Evolutionary conservation across 768 basidiomycete genomes (phyloP), one percentile per base, ranked within the genome.

Genomic region (Tulasnella sp.): DNA sequence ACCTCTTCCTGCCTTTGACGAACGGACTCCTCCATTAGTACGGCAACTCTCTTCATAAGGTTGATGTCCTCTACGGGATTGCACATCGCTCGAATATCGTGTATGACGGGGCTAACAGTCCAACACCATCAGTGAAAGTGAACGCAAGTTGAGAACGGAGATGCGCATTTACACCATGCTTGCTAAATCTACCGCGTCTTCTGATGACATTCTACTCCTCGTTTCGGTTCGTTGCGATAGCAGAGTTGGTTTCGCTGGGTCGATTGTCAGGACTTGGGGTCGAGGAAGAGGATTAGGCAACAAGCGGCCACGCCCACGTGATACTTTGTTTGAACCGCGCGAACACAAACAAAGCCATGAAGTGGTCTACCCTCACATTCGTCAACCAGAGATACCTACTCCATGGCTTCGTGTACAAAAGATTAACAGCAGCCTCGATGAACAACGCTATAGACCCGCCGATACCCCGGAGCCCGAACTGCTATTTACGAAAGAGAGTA

Each of bases 1-100:
- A 44, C 72, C 28, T 80, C 79, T 34, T 80, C 79, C 48, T 54
- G 73, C 72, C 79, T 24, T 34, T 34, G 18, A 24, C 44, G 37
- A 73, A 46, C 42, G 14, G 72, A 75, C 46, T 75, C 79, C 40
- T 73, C 41, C 79, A 80, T 80, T 6, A 73, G 42, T 3, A 69
- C 79, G 41, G 41, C 48, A 9, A 46, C 64, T 41, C 54, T 22
- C 72, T 80, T 80, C 44, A 73, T 69, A 28, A 80, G 69, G 16
- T 80, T 73, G 37, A 80, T 80, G 37, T 80, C 79, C 44, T 80
- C 79, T n/a, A 69, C 72, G 16, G 79, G 79, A 75, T 41, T 60
- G 44, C 74, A 54, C 34, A 74, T 74, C 22, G 44, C 72, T 18
- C 69, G 79, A 50, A 80, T 46, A 31, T 80, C 79, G 40, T 74